Percentiles rank a stretch among this genome's conserved stretches.
Conservation (phyloP, 2,329 filamentous ascomycete genomes). For the Stagonosporopsis chrysanthemi region DNA sequence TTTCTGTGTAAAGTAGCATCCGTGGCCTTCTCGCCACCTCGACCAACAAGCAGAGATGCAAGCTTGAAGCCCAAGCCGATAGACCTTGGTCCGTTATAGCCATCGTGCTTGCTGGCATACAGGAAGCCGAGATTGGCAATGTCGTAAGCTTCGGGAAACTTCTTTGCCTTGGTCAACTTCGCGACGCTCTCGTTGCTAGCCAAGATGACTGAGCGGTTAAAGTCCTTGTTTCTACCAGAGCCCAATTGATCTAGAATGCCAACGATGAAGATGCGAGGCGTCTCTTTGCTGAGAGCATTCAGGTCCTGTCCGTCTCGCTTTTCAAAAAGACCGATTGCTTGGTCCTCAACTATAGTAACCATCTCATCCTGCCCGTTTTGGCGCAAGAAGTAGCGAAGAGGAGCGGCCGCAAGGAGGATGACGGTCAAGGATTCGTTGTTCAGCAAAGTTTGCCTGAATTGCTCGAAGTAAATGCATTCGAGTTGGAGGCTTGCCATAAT, state of each 20-base stretch:
- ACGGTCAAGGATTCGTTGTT: constrained; percentile 51
- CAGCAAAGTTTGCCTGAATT: constrained; percentile 38
- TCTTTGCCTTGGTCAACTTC: constrained; percentile 38
- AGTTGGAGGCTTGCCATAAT: constrained; percentile 54
- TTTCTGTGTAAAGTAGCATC: constrained; percentile 49
- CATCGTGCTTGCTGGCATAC: constrained; percentile 41
- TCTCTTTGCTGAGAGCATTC: constrained; percentile 39
- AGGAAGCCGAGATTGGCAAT: constrained; percentile 45
- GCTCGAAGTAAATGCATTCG: constrained; percentile 46
- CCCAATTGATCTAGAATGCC: constrained; percentile 41
- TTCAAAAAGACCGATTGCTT: constrained; percentile 37
- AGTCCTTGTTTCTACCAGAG: constrained; percentile 40
- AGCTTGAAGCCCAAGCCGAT: constrained; percentile 51
- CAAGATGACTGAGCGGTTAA: constrained; percentile 39
- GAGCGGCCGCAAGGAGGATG: constrained; percentile 41
- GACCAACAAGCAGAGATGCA: constrained; percentile 45
- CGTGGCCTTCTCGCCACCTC: constrained; percentile 34
- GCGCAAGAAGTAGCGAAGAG: constrained; percentile 40
- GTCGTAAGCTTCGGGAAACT: constrained; percentile 45
- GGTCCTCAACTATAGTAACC: constrained; percentile 36
- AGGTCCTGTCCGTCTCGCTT: constrained; percentile 40
- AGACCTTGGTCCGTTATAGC: constrained; percentile 41
- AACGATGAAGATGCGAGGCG: constrained; percentile 42
- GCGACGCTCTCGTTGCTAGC: constrained; percentile 35
- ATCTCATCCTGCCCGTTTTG: constrained; percentile 33